Percentiles rank a stretch among this genome's conserved stretches.
Evolutionary conservation across 202 grass and related monocot species (phyloP).

Genomic region (Tripidium arundinaceum): DNA sequence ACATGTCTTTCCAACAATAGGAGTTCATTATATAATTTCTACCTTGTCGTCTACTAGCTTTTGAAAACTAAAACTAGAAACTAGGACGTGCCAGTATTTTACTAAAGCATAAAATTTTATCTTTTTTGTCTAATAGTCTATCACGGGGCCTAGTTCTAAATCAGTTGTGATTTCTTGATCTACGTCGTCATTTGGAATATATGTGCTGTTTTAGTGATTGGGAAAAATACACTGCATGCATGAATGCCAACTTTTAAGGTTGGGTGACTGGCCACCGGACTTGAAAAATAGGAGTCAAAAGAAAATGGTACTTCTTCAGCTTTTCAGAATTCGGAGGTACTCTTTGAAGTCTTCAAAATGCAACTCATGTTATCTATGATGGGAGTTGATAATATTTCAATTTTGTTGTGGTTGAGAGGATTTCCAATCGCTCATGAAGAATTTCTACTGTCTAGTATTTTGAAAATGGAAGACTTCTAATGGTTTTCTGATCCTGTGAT

Average conservation of each 20-base stretch:
- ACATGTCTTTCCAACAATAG: slow-evolving; percentile 17
- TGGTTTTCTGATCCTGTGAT: slow-evolving; percentile 2
- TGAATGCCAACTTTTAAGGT: neutral
- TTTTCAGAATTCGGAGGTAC: neutral
- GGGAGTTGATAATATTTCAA: neutral
- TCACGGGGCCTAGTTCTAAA: neutral
- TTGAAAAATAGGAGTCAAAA: slow-evolving; percentile 20
- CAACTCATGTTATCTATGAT: neutral
- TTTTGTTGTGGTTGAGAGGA: neutral
- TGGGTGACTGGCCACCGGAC: neutral
- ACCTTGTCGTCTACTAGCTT: neutral
- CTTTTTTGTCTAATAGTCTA: neutral
- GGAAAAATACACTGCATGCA: neutral
- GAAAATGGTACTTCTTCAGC: neutral
- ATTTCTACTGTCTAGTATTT: neutral
- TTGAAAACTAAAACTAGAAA: neutral
- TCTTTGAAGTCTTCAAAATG: neutral
- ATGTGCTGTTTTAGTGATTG: neutral
- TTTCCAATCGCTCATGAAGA: neutral
- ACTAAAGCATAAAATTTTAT: neutral
- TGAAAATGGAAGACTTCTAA: neutral
- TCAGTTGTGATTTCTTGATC: neutral
- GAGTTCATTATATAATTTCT: slow-evolving; percentile 32
- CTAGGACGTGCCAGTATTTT: slow-evolving; percentile 5
- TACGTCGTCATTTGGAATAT: neutral